Conservation (phyloP, 805 yeast genomes). For the Ogataea thermomethanolica region DNA sequence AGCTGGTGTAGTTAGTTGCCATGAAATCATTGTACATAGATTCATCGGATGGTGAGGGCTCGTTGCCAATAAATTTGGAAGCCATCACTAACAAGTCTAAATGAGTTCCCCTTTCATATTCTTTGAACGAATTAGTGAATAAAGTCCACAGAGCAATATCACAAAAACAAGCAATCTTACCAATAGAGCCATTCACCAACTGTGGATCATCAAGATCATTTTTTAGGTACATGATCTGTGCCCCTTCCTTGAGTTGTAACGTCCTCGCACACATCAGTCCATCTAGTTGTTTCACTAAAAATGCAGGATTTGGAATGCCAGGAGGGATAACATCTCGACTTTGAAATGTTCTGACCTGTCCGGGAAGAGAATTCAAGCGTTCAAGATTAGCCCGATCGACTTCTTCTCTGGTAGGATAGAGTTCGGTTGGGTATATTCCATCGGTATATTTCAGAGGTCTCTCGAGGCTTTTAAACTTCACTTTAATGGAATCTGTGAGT, state of each 20-base stretch:
- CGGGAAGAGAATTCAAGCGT: constrained; percentile 48
- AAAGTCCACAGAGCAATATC: constrained; percentile 26
- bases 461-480: constrained; percentile 49
- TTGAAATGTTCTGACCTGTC: constrained; percentile 41
- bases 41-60: constrained; percentile 14
- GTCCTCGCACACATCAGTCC: constrained; percentile 67
- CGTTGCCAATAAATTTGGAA: constrained; percentile 15
- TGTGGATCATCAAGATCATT: constrained; percentile 59
- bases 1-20: constrained; percentile 8
- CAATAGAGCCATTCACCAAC: constrained; percentile 89
- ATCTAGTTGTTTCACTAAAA: constrained; percentile 23
- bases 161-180: constrained; percentile 61
- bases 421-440: constrained; percentile 84
- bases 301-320: constrained; percentile 6
- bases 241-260: constrained; percentile 69
- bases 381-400: constrained; percentile 71
- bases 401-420: constrained; percentile 81
- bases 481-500: constrained; percentile 46
- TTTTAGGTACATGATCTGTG: constrained; percentile 92
- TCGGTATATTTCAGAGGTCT: constrained; percentile 59
- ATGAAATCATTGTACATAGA: constrained; percentile 20
- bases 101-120: constrained; percentile 19
- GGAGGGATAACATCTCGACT: constrained; percentile 40
- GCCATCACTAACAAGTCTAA: constrained; percentile 17
- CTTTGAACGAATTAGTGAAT: constrained; percentile 25